Conservation (phyloP, 2,329 filamentous ascomycete genomes). For the Aspergillus piperis region DNA sequence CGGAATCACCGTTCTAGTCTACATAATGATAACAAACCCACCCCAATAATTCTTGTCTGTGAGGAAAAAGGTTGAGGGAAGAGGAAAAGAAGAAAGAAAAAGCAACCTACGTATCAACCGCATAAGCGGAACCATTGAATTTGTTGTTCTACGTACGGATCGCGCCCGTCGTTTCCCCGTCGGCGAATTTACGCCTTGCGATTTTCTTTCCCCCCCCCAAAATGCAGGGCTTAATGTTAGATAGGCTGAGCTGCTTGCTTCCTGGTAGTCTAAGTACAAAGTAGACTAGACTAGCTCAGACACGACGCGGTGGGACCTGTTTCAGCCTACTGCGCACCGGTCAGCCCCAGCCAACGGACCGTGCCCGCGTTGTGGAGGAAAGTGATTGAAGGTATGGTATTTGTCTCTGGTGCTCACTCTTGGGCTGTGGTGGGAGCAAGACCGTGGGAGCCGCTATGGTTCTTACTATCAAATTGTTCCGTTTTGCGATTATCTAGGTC, state of each 20-base stretch:
- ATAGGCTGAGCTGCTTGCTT: background rate
- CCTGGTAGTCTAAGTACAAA: background rate
- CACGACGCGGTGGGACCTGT: constrained; percentile 6
- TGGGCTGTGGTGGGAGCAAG: background rate
- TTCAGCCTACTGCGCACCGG: constrained; percentile 17
- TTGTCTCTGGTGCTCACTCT: background rate
- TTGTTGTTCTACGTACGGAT: background rate
- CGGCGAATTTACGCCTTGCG: constrained; percentile 2
- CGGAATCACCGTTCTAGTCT: background rate
- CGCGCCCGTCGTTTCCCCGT: background rate
- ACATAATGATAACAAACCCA: background rate
- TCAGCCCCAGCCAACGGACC: constrained; percentile 17
- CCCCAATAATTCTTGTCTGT: too few relatives aligned
- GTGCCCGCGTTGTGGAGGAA: constrained; percentile 15
- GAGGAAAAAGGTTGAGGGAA: too few relatives aligned
- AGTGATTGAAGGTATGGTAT: background rate
- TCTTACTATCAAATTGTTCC: background rate
- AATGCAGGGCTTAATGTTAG: constrained; percentile 1
- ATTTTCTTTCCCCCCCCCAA: too few relatives aligned
- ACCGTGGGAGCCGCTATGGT: background rate
- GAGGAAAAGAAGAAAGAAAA: too few relatives aligned
- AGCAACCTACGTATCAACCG: background rate
- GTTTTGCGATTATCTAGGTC: background rate
- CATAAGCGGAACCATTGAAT: background rate
- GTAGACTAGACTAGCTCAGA: background rate